These are phyloP conservation scores for Populus euphratica DNA, from an alignment of 345 rosid genomes.

Conservation along the genomic window DNA sequence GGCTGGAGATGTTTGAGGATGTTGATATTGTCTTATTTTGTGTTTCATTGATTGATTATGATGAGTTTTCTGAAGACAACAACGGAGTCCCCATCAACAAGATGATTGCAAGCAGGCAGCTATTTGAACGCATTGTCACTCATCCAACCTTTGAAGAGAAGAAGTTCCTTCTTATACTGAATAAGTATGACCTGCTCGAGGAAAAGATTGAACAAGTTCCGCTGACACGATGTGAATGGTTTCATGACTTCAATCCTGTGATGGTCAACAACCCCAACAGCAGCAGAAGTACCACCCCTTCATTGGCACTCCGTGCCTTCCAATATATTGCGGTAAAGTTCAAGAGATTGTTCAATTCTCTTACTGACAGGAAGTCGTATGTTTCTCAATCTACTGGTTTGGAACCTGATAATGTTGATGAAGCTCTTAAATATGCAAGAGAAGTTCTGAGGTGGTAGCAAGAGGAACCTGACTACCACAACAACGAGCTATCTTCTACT, in stretches of 20 bases:
- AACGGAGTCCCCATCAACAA: slow-evolving; percentile 60
- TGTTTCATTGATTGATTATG: slow-evolving; percentile 65
- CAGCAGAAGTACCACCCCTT: slow-evolving; percentile 28
- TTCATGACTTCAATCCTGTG: slow-evolving; percentile 63
- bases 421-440: slow-evolving; percentile 54
- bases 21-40: slow-evolving; percentile 64
- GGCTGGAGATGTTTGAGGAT: slow-evolving; percentile 84
- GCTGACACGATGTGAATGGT: slow-evolving; percentile 74
- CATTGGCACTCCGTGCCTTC: slow-evolving; percentile 62
- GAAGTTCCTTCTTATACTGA: slow-evolving; percentile 73
- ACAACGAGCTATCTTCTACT: slow-evolving; percentile 37
- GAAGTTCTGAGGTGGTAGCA: slow-evolving; percentile 60
- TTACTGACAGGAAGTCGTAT: slow-evolving; percentile 56
- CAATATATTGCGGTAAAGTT: slow-evolving; percentile 69
- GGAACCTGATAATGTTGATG: slow-evolving; percentile 59
- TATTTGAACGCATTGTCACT: slow-evolving; percentile 53
- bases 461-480: slow-evolving; percentile 28
- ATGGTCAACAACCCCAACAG: slow-evolving; percentile 35
- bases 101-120: slow-evolving; percentile 71
- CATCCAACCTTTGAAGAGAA: slow-evolving; percentile 58
- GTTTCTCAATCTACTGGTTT: slow-evolving; percentile 49
- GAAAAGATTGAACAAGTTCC: slow-evolving; percentile 62
- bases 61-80: slow-evolving; percentile 42
- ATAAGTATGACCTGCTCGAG: slow-evolving; percentile 74
- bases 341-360: slow-evolving; percentile 52